phyloP scores from a whole-genome alignment of 2,329 filamentous ascomycete species.

The Stachybotrys chartarum region DNA sequence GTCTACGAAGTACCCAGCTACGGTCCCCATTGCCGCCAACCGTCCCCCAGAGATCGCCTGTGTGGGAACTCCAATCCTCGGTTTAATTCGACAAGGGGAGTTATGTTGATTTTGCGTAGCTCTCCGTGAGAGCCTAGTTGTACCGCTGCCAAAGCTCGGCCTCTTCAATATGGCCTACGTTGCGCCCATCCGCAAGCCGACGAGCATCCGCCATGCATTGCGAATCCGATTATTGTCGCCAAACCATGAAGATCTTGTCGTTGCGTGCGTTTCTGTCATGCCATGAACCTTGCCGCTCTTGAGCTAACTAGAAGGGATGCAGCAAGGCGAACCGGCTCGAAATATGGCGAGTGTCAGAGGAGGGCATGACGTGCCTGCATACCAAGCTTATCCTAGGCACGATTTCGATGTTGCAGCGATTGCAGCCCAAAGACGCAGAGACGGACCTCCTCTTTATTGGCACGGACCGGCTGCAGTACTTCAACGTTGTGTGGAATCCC shows the following conservation, averaged over 20 bases:
- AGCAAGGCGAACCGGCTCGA: constrained; percentile 83
- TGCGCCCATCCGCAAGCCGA: constrained; percentile 86
- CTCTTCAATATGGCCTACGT: constrained; percentile 73
- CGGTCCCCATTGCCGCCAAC: too few species aligned
- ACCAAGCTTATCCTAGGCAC: constrained; percentile 76
- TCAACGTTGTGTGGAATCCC: constrained; percentile 78
- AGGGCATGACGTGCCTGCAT: constrained; percentile 56
- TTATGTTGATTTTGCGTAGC: not conserved
- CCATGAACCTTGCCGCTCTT: not conserved
- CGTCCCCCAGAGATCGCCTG: too few species aligned
- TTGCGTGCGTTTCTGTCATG: constrained; percentile 59
- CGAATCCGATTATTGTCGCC: constrained; percentile 68
- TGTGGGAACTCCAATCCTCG: too few species aligned
- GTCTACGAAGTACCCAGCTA: too few species aligned
- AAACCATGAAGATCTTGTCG: constrained; percentile 73
- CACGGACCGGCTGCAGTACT: constrained; percentile 85
- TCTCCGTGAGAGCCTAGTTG: constrained; percentile 13
- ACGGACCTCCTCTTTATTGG: constrained; percentile 88
- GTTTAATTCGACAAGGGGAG: not conserved
- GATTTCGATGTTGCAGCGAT: constrained; percentile 74
- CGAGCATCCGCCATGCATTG: constrained; percentile 83
- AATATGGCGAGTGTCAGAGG: constrained; percentile 64
- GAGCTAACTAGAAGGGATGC: constrained; percentile 1
- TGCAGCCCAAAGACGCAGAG: constrained; percentile 65
- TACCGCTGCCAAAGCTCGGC: not conserved